Conservation (phyloP, 345 rosid genomes). For the Alliaria petiolata region DNA sequence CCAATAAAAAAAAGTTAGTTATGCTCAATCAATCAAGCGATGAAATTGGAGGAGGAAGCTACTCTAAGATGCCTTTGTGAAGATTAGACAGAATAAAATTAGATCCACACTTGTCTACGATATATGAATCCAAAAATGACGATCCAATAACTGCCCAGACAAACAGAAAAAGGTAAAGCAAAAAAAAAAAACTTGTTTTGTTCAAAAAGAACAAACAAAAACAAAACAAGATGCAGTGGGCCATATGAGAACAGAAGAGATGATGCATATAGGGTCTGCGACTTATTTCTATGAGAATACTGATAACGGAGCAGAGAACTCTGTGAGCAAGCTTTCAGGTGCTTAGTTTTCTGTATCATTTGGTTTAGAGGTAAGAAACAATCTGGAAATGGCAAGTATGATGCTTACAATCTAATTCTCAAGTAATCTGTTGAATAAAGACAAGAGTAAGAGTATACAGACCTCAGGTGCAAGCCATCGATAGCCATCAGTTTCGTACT, state of each 20-base stretch:
- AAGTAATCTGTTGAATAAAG: conserved; percentile 4
- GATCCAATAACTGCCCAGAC: conserved; percentile 15
- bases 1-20: conserved; percentile 34
- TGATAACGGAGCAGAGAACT: conserved; percentile 7
- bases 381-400: not conserved
- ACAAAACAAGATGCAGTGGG: conserved; percentile 6
- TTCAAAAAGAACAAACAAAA: conserved; percentile 13
- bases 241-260: conserved; percentile 12
- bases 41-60: conserved; percentile 36
- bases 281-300: not conserved
- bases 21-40: conserved; percentile 37
- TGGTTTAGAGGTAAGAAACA: not conserved
- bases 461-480: conserved; percentile 99
- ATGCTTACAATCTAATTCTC: not conserved
- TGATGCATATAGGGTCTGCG: conserved; percentile 6
- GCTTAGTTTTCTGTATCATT: conserved; percentile 6
- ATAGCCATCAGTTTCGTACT: conserved; percentile 97
- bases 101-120: conserved; percentile 19
- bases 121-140: conserved; percentile 30
- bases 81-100: conserved; percentile 19
- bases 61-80: conserved; percentile 30
- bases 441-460: conserved; percentile 30
- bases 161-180: conserved; percentile 18
- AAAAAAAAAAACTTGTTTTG: conserved; percentile 17
- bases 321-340: not conserved